phyloP scores from a whole-genome alignment of 768 basidiomycete genomes.

The Amanita fuliginea region DNA sequence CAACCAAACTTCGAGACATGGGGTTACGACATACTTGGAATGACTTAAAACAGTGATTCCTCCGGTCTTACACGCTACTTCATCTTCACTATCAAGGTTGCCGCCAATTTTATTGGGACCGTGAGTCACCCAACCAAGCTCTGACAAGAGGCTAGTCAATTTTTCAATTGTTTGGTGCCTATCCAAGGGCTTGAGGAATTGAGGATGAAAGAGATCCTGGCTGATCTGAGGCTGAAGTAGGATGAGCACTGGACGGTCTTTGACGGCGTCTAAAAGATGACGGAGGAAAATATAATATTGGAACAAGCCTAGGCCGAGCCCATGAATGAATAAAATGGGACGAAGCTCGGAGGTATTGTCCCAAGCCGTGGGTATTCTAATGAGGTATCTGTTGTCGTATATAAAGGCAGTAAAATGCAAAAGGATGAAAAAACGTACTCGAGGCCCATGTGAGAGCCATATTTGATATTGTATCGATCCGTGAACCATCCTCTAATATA shows the following conservation, averaged over 20 bases:
- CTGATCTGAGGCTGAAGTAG: slow-evolving; percentile 77
- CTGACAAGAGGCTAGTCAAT: slow-evolving; percentile 43
- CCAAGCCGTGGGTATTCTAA: slow-evolving; percentile 65
- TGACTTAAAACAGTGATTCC: slow-evolving; percentile 80
- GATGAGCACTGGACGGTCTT: slow-evolving; percentile 66
- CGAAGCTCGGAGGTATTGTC: slow-evolving; percentile 40
- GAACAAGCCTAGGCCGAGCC: slow-evolving; percentile 73
- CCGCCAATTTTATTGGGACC: slow-evolving; percentile 13
- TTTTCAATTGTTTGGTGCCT: slow-evolving; percentile 45
- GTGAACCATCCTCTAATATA: slow-evolving; percentile 33
- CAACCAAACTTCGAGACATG: slow-evolving; percentile 1
- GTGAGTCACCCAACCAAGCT: slow-evolving; percentile 52
- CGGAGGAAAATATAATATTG: slow-evolving; percentile 58
- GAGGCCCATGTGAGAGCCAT: slow-evolving; percentile 47
- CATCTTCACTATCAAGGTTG: slow-evolving; percentile 16
- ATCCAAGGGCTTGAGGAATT: slow-evolving; percentile 62
- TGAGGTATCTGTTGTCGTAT: slow-evolving; percentile 44
- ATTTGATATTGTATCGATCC: slow-evolving; percentile 27
- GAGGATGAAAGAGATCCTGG: slow-evolving; percentile 72
- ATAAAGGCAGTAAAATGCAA: not conserved
- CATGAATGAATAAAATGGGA: slow-evolving; percentile 81
- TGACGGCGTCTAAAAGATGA: slow-evolving; percentile 42
- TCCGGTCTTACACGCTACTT: slow-evolving; percentile 16
- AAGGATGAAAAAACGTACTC: slow-evolving; percentile 39
- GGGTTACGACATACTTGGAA: slow-evolving; percentile 55